Conservation (phyloP, 176 grass and related monocot genomes). For the Zoysia pacifica region DNA sequence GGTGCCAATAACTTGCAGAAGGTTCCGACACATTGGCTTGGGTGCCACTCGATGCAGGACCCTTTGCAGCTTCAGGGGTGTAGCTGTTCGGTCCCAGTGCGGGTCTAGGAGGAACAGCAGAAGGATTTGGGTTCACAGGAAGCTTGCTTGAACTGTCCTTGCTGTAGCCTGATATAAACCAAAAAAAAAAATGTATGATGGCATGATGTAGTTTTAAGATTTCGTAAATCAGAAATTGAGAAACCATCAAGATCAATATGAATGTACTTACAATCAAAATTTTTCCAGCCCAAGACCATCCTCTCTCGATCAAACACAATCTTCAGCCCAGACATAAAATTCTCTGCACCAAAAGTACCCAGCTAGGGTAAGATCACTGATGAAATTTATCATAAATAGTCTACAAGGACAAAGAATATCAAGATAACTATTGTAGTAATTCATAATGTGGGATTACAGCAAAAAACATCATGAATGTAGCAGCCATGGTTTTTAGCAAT, state of each 20-base stretch:
- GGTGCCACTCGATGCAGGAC: constrained; percentile 20
- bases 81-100: constrained; percentile 41
- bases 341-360: constrained; percentile 61
- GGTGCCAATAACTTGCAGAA: constrained; percentile 29
- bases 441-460: background rate
- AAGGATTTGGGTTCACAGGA: constrained; percentile 37
- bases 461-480: background rate
- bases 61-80: constrained; percentile 49
- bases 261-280: constrained; percentile 66
- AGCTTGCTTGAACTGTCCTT: constrained; percentile 44
- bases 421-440: background rate
- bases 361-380: constrained; percentile 1
- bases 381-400: background rate
- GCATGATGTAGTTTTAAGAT: background rate
- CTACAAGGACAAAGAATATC: background rate
- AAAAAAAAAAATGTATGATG: background rate
- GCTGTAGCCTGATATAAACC: constrained; percentile 45
- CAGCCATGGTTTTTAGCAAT: background rate
- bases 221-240: background rate
- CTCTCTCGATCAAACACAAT: constrained; percentile 84
- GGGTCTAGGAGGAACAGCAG: constrained; percentile 41
- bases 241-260: background rate
- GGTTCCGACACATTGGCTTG: constrained; percentile 33
- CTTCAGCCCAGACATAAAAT: constrained; percentile 78
- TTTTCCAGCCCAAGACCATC: constrained; percentile 74